A percentile compares a stretch with the other conserved stretches of the same genome.
These are phyloP conservation scores for Pythium pyrilobum DNA, from an alignment of 352 stramenopile species.

Conservation along the genomic window DNA sequence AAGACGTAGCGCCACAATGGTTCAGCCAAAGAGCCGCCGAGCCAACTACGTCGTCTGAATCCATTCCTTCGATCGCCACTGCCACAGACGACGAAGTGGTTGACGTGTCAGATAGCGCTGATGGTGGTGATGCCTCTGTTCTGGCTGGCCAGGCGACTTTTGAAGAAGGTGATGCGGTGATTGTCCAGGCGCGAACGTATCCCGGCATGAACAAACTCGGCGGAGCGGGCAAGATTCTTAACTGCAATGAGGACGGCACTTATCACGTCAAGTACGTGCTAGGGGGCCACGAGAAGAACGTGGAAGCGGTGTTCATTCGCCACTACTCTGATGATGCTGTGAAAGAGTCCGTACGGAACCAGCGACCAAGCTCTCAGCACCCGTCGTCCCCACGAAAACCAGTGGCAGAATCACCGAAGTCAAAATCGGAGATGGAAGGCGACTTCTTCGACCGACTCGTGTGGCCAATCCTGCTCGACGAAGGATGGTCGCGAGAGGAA, in stretches of 20 bases:
- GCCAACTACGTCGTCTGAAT: not conserved
- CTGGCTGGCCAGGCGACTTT: constrained; percentile 22
- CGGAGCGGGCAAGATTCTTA: constrained; percentile 45
- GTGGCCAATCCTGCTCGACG: constrained; percentile 68
- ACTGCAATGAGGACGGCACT: constrained; percentile 53
- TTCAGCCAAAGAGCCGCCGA: not conserved
- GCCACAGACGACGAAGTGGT: constrained; percentile 1
- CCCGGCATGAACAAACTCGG: constrained; percentile 79
- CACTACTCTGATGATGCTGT: constrained; percentile 67
- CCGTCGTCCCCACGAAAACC: not conserved
- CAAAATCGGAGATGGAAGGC: constrained; percentile 21
- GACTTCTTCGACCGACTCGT: constrained; percentile 80
- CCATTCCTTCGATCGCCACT: not conserved
- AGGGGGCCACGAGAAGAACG: constrained; percentile 64
- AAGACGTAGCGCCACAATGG: not conserved
- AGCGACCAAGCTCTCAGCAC: constrained; percentile 8
- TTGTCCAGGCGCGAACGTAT: constrained; percentile 64
- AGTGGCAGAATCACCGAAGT: constrained; percentile 13
- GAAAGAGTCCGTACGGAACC: constrained; percentile 70
- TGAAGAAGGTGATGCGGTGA: constrained; percentile 54
- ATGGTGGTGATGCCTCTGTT: not conserved
- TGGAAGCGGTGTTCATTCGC: constrained; percentile 53
- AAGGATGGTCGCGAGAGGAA: constrained; percentile 62
- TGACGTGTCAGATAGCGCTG: not conserved
- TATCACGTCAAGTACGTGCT: constrained; percentile 86